Conservation (phyloP, 257 asterid species). For the Fraxinus cuspidata region DNA sequence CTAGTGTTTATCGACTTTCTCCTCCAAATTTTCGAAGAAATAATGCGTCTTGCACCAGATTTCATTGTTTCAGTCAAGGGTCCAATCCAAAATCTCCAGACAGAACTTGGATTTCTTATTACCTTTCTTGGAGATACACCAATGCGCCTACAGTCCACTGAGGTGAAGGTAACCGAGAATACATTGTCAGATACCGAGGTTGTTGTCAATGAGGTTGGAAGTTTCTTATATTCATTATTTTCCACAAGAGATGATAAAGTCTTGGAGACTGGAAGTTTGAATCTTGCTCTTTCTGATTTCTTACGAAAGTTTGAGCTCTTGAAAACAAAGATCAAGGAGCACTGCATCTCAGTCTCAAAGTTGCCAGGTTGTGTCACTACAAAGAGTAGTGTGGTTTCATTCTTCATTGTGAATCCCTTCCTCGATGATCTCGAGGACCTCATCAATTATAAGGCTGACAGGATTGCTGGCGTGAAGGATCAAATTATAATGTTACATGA, state of each 20-base stretch:
- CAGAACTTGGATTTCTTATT: constrained; percentile 20
- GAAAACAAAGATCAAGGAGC: constrained; percentile 18
- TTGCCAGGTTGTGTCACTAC: background rate
- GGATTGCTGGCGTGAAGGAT: constrained; percentile 5
- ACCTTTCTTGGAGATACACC: constrained; percentile 30
- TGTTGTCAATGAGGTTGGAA: constrained; percentile 20
- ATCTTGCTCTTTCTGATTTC: constrained; percentile 2
- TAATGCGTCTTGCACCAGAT: background rate
- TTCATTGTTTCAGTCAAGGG: constrained; percentile 9
- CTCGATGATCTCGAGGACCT: constrained; percentile 25
- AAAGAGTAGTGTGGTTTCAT: constrained; percentile 3
- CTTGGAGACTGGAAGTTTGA: constrained; percentile 4
- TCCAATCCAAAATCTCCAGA: constrained; percentile 12
- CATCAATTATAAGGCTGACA: constrained; percentile 11
- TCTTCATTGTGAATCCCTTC: constrained; percentile 25
- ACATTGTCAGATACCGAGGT: background rate
- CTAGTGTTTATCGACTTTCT: constrained; percentile 30
- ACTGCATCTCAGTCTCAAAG: constrained; percentile 8
- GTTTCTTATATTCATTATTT: constrained; percentile 16
- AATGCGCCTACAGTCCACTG: background rate
- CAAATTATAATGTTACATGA: background rate
- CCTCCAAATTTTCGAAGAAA: constrained; percentile 20
- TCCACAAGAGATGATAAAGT: constrained; percentile 15
- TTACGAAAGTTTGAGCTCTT: constrained; percentile 7
- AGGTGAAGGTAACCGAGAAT: background rate